Evolutionary conservation across 2,329 filamentous ascomycete genomes (phyloP).

Genomic region (Biscogniauxia marginata): DNA sequence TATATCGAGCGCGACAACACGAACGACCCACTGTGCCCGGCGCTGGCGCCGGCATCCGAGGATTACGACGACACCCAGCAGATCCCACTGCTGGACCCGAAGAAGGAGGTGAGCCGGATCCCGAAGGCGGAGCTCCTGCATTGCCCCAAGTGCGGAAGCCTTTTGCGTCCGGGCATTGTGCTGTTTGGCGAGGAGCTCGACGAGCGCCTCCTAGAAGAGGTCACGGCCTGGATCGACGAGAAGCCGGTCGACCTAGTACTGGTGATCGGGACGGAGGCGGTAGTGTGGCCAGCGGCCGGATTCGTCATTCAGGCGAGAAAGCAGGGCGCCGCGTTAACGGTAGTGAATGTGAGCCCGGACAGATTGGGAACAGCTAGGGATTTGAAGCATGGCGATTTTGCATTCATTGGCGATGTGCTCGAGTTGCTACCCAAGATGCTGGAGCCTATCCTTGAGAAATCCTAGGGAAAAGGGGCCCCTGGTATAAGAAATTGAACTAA

Average conservation of each 20-base stretch:
- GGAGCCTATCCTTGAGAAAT: conserved; percentile 16
- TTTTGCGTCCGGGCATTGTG: conserved; percentile 79
- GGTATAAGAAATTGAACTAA: no score
- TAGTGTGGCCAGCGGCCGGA: conserved; percentile 74
- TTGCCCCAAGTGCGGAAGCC: conserved; percentile 63
- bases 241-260: conserved; percentile 71
- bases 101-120: conserved; percentile 44
- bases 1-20: conserved; percentile 68
- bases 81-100: conserved; percentile 43
- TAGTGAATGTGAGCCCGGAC: conserved; percentile 71
- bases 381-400: conserved; percentile 45
- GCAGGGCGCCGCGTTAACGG: conserved; percentile 69
- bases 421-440: conserved; percentile 45
- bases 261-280: conserved; percentile 78
- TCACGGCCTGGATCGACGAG: conserved; percentile 62
- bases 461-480: conserved; percentile 4
- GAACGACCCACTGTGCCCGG: conserved; percentile 73
- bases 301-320: conserved; percentile 64
- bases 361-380: conserved; percentile 36
- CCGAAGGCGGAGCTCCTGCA: conserved; percentile 59
- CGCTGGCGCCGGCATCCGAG: conserved; percentile 63
- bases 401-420: conserved; percentile 51
- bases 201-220: conserved; percentile 51
- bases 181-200: conserved; percentile 81
- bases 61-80: conserved; percentile 40